Base-by-base conservation (phyloP, 2,329 filamentous ascomycete genomes). In the Mycocentrospora acerina region DNA sequence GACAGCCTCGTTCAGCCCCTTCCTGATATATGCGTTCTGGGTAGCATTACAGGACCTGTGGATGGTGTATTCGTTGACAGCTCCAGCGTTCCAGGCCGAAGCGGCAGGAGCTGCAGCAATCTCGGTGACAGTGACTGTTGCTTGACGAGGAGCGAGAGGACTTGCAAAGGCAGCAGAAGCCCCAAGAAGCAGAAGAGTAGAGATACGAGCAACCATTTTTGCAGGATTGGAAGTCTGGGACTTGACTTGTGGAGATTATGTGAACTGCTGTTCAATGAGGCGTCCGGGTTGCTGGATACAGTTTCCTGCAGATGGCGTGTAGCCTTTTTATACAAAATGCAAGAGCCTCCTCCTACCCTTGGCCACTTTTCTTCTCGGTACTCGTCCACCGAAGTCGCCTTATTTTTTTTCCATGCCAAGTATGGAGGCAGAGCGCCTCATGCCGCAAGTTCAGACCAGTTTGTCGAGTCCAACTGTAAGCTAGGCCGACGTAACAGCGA, bases 1-100 rank as follows among this genome's bases (percentile, higher is more conserved):
- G 26, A 82, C 63, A 4, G 80, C 73, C 59, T 87, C 83, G 13
- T 75, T 67, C 0, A 88, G 70, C 5, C 74, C 83, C 12, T 67
- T 64, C 25, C 71, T 64, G 29, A 87, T 71, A 59, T 84, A 79
- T 7, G 63, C 64, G 28, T 69, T 71, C 51, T 85, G 73, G 2
- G 82, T 85, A 32, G 70, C 65, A 53, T 87, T 86, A 69, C 84
- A 87, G 16, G 81, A 85, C 24, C 71, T 60, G 62, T 86, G 83
- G 57, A 86, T 83, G 11, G 69, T 67, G 50, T 66, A 76, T 13
- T 67, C 48, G 12, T 48, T 58, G 7, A 70, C 64, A 2, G 67
- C 69, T 10, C 72, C 73, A 3, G 49, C 41, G n/a, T 62, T 46
- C 63, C 64, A 67, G 10, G 58, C 47, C 7, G 53, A 57, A 8